These are phyloP conservation scores for Celoporthe dispersa DNA, from an alignment of 2,329 filamentous ascomycete species.

Conservation along the genomic window DNA sequence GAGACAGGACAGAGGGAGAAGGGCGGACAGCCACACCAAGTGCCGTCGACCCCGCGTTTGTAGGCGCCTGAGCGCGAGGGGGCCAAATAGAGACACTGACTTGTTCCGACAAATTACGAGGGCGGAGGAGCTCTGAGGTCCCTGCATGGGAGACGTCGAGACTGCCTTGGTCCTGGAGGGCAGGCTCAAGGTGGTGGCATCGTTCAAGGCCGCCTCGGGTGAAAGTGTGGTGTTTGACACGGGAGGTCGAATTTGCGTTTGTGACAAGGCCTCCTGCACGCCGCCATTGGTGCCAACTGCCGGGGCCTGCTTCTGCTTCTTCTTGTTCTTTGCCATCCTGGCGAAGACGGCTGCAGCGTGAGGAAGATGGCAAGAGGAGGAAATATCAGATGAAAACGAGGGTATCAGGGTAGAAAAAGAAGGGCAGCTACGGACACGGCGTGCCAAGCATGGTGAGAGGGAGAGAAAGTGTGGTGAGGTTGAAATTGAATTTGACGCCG, in stretches of 20 bases:
- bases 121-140: conserved; percentile 49
- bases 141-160: conserved; percentile 20
- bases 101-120: conserved; percentile 71
- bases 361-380: no score
- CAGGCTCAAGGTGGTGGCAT: conserved; percentile 13
- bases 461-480: conserved; percentile 5
- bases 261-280: conserved; percentile 14
- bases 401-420: background rate
- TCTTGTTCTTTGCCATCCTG: conserved; percentile 53
- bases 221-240: no score
- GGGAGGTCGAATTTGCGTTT: background rate
- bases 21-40: no score
- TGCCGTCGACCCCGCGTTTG: background rate
- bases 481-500: background rate
- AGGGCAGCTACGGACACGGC: background rate
- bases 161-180: conserved; percentile 32
- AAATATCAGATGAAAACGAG: no score
- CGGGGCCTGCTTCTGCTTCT: conserved; percentile 41
- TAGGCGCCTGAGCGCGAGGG: background rate
- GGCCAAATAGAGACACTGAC: conserved; percentile 49
- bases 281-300: conserved; percentile 36
- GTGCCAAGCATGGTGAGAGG: background rate
- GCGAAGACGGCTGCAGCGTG: no score
- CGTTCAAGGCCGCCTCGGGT: conserved; percentile 4
- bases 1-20: no score